Conservation (phyloP, 176 grass and related monocot species). For the Avena insularis region DNA sequence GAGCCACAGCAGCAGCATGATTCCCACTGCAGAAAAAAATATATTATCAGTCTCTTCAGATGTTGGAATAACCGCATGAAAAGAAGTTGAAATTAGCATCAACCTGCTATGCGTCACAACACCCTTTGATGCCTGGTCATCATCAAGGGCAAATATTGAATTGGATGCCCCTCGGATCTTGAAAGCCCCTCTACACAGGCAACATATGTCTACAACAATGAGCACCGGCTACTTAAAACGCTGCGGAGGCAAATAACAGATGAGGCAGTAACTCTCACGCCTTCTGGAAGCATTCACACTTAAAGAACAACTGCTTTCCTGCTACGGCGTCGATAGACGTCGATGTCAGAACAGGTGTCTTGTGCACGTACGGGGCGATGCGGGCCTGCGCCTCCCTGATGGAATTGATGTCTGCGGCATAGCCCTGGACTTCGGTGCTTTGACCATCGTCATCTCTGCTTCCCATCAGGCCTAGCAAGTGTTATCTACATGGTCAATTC, state of each 20-base stretch:
- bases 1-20: constrained; percentile 87
- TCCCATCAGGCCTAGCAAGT: constrained; percentile 60
- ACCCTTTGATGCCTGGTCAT: constrained; percentile 70
- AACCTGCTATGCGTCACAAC: constrained; percentile 98
- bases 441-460: constrained; percentile 24
- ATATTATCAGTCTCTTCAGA: constrained; percentile 7
- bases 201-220: constrained; percentile 13
- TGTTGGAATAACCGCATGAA: neutral
- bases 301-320: constrained; percentile 79
- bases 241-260: constrained; percentile 27
- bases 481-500: constrained; percentile 19
- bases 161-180: constrained; percentile 95
- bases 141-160: constrained; percentile 85
- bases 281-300: constrained; percentile 98
- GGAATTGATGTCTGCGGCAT: constrained; percentile 72
- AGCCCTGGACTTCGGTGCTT: constrained; percentile 30
- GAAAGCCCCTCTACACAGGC: constrained; percentile 71
- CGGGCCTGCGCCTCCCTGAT: constrained; percentile 78
- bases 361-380: constrained; percentile 76
- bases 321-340: constrained; percentile 64
- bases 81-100: constrained; percentile 5
- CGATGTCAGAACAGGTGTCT: constrained; percentile 70
- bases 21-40: constrained; percentile 65
- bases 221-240: constrained; percentile 10
- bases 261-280: constrained; percentile 55